Evolutionary conservation across 140 eudicot species (phyloP), one percentile per base, ranked within the genome.

Genomic region (Ambrosia hybrid): DNA sequence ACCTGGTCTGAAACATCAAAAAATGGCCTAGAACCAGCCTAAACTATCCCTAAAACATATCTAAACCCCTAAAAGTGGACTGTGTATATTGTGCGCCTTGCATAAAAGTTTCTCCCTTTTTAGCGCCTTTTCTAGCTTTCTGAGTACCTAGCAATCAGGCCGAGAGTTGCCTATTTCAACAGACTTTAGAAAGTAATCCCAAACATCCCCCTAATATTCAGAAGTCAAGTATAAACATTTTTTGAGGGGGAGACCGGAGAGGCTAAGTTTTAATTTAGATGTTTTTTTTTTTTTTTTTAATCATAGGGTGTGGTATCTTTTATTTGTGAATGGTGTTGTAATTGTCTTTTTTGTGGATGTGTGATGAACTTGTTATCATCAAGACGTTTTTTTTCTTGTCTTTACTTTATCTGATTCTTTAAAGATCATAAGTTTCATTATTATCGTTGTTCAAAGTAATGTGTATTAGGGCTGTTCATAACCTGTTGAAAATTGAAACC

Each of bases 391-490:
- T 17, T 21, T 7, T 10, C 57, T 11, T 11, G 3, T 45, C 26
- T 49, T 48, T 48, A n/a, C 14, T 13, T 68, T 30, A 13, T 68
- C 11, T 30, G 53, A 2, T 59, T 36, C 2, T 34, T 36, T 62
- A 26, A 62, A 34, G 49, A 45, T 62, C 49, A 36, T 62, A 10
- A 9, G 17, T 62, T 62, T 62, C 48, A 36, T 62, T 62, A 36
- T n/a, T 62, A 34, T 36, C 37, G 21, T 57, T 21, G 12, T 6
- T 57, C 37, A 11, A 12, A 13, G 17, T 62, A 36, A 62, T 36
- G 69, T 64, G 5, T 15, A 63, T 63, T 14, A 60, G 66, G 62
- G 11, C 36, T 57, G 62, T 57, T 57, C 53, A 57, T 8, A 16
- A 6, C 17, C 62, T 10, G 4, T 17, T 57, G 62, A 56, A 17